Evolutionary conservation across 2,329 filamentous ascomycete species (phyloP).

Genomic region (Amesomyces nigricolor): DNA sequence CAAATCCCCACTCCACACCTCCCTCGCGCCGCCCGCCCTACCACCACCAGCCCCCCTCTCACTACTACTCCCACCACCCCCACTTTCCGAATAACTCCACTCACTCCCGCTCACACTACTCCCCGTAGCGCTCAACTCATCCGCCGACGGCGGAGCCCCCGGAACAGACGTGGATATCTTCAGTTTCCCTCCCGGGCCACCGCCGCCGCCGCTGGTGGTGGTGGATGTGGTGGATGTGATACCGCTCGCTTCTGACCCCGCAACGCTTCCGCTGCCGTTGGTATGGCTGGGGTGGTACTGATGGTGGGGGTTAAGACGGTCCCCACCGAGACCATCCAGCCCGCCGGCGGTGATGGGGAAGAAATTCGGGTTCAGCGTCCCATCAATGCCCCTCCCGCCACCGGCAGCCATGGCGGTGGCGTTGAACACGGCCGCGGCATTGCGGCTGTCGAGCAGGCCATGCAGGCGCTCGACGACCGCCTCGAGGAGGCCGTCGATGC

Average conservation of each 20-base stretch:
- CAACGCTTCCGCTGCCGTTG: constrained; percentile 24
- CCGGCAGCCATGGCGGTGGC: constrained; percentile 97
- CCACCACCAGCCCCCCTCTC: constrained; percentile 26
- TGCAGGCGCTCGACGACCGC: constrained; percentile 89
- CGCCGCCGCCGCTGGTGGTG: constrained; percentile 32
- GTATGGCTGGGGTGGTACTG: constrained; percentile 13
- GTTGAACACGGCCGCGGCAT: constrained; percentile 95
- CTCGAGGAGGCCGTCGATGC: constrained; percentile 86
- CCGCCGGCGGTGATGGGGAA: constrained; percentile 45
- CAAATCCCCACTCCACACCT: constrained; percentile 75
- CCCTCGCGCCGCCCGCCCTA: constrained; percentile 33
- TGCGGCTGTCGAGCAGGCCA: constrained; percentile 81
- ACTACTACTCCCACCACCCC: constrained; percentile 41
- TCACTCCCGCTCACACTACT: constrained; percentile 48
- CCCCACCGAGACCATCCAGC: constrained; percentile 37
- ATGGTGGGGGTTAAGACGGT: constrained; percentile 18
- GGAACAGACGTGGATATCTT: constrained; percentile 45
- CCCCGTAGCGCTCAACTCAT: constrained; percentile 45
- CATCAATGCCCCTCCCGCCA: constrained; percentile 77
- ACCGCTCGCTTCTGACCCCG: constrained; percentile 28
- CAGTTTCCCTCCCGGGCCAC: constrained; percentile 26
- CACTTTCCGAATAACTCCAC: constrained; percentile 48
- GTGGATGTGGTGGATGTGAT: constrained; percentile 28
- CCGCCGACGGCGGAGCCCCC: constrained; percentile 38
- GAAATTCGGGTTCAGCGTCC: constrained; percentile 57